A percentile compares a stretch with the other conserved stretches of the same genome.
These are phyloP conservation scores for Smallanthus sonchifolius DNA, from an alignment of 129 eudicot genomes.

Conservation along the genomic window DNA sequence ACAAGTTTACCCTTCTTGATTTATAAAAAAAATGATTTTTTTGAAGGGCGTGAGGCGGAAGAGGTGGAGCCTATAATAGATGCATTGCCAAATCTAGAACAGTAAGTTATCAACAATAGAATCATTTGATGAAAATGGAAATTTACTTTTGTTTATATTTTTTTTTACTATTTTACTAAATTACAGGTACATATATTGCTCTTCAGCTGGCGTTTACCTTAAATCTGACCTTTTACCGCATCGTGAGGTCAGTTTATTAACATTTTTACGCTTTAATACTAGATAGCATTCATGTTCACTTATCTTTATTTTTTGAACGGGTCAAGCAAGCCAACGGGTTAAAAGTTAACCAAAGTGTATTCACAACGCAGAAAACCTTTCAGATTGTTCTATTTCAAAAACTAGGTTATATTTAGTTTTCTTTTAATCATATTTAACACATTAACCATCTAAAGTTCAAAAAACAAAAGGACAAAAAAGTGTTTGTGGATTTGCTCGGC, in stretches of 20 bases:
- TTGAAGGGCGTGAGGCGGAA: slow-evolving; percentile 86
- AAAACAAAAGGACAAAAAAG: background rate
- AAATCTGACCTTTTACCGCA: slow-evolving; percentile 89
- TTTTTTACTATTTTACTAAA: background rate
- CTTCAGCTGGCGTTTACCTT: slow-evolving; percentile 97
- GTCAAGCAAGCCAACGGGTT: background rate
- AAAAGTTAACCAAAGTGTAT: background rate
- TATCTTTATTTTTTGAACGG: background rate
- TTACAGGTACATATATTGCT: slow-evolving; percentile 93
- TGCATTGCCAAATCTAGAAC: slow-evolving; percentile 90
- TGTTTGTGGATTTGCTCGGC: background rate
- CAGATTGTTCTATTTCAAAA: background rate
- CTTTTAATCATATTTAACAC: background rate
- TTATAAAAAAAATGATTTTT: background rate
- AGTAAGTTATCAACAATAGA: slow-evolving; percentile 47
- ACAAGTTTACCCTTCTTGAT: background rate
- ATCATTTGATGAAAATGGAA: background rate
- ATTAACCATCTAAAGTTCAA: background rate
- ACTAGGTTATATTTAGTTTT: background rate
- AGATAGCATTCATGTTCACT: background rate
- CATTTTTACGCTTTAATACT: background rate
- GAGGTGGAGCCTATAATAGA: slow-evolving; percentile 96
- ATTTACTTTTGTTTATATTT: background rate
- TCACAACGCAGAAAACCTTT: background rate
- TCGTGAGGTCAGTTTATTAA: slow-evolving; percentile 58